These are phyloP conservation scores for Scleromitrula shiraiana DNA, from an alignment of 2,329 filamentous ascomycete species.

Conservation along the genomic window DNA sequence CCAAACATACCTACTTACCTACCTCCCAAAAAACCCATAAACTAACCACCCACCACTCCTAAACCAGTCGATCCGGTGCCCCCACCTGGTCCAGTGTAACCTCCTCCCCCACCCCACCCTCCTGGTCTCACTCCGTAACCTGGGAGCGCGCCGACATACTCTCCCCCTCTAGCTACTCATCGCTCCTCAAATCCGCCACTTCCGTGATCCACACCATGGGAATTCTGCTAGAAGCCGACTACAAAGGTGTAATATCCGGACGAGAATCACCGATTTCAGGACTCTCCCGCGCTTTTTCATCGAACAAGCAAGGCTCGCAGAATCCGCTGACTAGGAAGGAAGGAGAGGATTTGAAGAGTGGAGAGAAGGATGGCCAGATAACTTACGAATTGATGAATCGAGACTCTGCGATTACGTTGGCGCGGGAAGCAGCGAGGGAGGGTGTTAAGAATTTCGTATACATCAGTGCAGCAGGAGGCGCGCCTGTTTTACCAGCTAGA, in stretches of 20 bases:
- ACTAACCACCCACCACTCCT: not conserved
- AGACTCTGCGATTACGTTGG: constrained; percentile 76
- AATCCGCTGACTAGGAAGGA: constrained; percentile 61
- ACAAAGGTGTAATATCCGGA: constrained; percentile 85
- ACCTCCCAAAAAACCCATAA: not conserved
- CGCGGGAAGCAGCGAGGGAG: constrained; percentile 61
- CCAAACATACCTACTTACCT: constrained; percentile 20
- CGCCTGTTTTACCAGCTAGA: constrained; percentile 72
- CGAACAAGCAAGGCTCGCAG: constrained; percentile 52
- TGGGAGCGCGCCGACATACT: constrained; percentile 76
- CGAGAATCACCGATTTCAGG: constrained; percentile 74
- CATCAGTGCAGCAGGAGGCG: constrained; percentile 80
- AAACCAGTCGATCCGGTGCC: constrained; percentile 72
- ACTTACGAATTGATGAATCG: constrained; percentile 98
- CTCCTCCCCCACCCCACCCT: constrained; percentile 55
- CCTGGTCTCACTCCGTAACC: constrained; percentile 74
- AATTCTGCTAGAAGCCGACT: constrained; percentile 93
- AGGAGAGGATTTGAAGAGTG: constrained; percentile 53
- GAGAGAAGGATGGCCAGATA: constrained; percentile 65
- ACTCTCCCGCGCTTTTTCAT: constrained; percentile 68
- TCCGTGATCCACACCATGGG: constrained; percentile 93
- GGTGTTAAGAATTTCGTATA: constrained; percentile 69
- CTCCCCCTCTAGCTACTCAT: constrained; percentile 69
- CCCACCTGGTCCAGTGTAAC: constrained; percentile 78
- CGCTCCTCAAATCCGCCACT: constrained; percentile 67